Evolutionary conservation across 257 asterid genomes (phyloP).

Genomic region (Nicotiana paniculata): DNA sequence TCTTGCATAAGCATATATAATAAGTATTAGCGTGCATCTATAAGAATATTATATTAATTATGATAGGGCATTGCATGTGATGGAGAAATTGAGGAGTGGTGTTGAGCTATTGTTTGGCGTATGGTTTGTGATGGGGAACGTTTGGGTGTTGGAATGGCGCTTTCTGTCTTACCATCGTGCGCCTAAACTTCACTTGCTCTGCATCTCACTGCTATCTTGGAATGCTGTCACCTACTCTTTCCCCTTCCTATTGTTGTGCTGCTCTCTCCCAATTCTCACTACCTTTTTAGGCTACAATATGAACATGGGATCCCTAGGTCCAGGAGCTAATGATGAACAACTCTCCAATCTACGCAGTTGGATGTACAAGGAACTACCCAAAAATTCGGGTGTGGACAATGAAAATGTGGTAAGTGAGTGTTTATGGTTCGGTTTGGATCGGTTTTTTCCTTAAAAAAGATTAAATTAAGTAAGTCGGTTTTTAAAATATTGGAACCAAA

Average conservation of each 20-base stretch:
- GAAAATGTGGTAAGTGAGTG: slow-evolving; percentile 42
- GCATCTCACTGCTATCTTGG: slow-evolving; percentile 77
- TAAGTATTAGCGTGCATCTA: too few species aligned
- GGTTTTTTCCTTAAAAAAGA: too few species aligned
- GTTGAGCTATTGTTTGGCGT: slow-evolving; percentile 75
- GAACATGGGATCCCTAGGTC: slow-evolving; percentile 58
- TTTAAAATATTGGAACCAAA: too few species aligned
- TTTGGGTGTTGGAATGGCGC: slow-evolving; percentile 86
- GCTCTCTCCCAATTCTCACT: slow-evolving; percentile 71
- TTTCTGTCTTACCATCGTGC: slow-evolving; percentile 55
- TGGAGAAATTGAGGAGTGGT: slow-evolving; percentile 51
- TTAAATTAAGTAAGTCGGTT: too few species aligned
- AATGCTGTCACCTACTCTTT: slow-evolving; percentile 86
- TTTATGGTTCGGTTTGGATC: too few species aligned
- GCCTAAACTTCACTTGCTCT: slow-evolving; percentile 81
- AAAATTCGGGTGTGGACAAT: slow-evolving; percentile 21
- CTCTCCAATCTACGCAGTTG: slow-evolving; percentile 54
- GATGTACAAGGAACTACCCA: slow-evolving; percentile 30
- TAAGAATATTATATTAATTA: background rate
- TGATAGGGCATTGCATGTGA: slow-evolving; percentile 21
- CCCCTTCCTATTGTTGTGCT: slow-evolving; percentile 74
- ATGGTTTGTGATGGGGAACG: slow-evolving; percentile 97
- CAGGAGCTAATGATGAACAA: slow-evolving; percentile 81
- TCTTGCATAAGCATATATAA: too few species aligned
- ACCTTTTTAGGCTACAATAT: slow-evolving; percentile 75